Conservation (phyloP, 345 rosid species). For the Linum usitatissimum region DNA sequence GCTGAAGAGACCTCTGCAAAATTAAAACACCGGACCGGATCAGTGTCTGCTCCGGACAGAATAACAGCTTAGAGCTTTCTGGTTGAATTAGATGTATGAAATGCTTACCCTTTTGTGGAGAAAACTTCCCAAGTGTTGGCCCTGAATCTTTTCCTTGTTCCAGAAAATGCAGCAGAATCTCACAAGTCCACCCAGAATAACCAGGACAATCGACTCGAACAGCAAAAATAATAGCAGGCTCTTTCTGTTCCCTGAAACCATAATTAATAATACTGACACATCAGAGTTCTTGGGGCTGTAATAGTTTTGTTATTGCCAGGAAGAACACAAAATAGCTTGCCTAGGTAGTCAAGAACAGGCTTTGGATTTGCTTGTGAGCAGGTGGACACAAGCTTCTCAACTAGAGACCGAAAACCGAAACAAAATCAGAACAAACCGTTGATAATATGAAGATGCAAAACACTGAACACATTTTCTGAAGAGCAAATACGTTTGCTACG, state of each 20-base stretch:
- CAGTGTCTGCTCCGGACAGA: not conserved
- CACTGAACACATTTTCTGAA: too few species aligned
- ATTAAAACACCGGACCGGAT: not conserved
- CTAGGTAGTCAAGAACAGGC: constrained; percentile 35
- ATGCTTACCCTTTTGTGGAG: constrained; percentile 53
- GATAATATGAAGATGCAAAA: not conserved
- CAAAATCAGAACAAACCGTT: not conserved
- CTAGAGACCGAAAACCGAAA: constrained; percentile 19
- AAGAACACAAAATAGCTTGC: constrained; percentile 16
- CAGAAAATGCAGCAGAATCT: constrained; percentile 75
- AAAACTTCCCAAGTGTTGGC: constrained; percentile 46
- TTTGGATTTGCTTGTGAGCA: constrained; percentile 51
- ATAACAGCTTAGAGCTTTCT: too few species aligned
- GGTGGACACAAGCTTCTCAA: constrained; percentile 46
- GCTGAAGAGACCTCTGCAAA: constrained; percentile 63
- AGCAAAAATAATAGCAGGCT: constrained; percentile 43
- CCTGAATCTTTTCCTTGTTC: constrained; percentile 73
- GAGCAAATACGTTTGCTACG: constrained; percentile 38
- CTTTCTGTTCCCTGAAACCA: constrained; percentile 44
- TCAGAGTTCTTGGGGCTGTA: not conserved
- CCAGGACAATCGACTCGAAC: constrained; percentile 47
- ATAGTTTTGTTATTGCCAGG: not conserved
- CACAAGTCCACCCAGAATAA: constrained; percentile 46
- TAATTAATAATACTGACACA: not conserved
- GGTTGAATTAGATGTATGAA: not conserved